Evolutionary conservation across 2,329 filamentous ascomycete genomes (phyloP).

Genomic region (Colletotrichum phormii): DNA sequence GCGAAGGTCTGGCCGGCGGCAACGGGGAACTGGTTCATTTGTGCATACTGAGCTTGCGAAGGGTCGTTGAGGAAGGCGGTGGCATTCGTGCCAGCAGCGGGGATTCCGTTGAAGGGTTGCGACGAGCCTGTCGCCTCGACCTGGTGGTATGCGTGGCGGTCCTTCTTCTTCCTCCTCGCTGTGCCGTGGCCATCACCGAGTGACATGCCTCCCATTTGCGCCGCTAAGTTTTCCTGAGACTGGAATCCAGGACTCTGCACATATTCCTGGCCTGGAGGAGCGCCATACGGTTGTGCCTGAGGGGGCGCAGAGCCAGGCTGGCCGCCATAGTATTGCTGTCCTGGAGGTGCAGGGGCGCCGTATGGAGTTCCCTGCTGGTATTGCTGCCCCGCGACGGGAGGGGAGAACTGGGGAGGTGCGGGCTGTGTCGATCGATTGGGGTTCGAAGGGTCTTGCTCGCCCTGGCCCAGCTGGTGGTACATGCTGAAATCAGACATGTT

Average conservation of each 20-base stretch:
- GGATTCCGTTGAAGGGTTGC: conserved; percentile 77
- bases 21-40: conserved; percentile 71
- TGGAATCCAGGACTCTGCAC: conserved; percentile 47
- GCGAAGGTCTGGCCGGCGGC: conserved; percentile 60
- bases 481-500: conserved; percentile 67
- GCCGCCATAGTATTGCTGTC: conserved; percentile 54
- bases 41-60: conserved; percentile 55
- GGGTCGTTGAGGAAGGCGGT: conserved; percentile 52
- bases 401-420: conserved; percentile 66
- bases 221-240: conserved; percentile 64
- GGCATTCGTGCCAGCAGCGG: conserved; percentile 64
- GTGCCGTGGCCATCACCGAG: conserved; percentile 68
- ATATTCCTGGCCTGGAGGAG: conserved; percentile 45
- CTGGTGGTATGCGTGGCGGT: conserved; percentile 91
- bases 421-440: conserved; percentile 63
- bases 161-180: conserved; percentile 86
- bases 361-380: conserved; percentile 61
- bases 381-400: conserved; percentile 63
- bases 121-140: conserved; percentile 79
- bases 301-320: conserved; percentile 47
- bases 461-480: conserved; percentile 68
- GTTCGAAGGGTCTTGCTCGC: conserved; percentile 67
- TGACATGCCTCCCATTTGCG: conserved; percentile 83
- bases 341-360: conserved; percentile 50
- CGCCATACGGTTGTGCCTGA: conserved; percentile 46